Conservation (phyloP, 2,329 filamentous ascomycete species). For the Metarhizium robertsii region DNA sequence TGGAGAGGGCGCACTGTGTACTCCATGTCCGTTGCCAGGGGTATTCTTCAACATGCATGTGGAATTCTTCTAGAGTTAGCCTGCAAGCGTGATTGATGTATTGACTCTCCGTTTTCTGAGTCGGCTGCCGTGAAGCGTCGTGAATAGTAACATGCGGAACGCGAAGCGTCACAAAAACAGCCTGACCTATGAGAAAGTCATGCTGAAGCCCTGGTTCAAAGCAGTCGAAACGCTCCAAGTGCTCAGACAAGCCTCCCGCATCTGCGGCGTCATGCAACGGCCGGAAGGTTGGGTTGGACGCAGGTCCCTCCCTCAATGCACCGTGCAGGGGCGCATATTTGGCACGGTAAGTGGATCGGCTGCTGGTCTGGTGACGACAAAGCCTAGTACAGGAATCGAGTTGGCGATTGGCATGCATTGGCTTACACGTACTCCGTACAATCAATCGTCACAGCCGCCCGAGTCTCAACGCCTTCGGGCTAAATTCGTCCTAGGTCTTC, state of each 20-base stretch:
- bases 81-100: too few species aligned
- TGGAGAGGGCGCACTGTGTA: constrained; percentile 6
- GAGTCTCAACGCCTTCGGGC: neutral
- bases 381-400: constrained; percentile 1
- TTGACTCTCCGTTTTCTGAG: too few species aligned
- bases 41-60: too few species aligned
- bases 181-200: too few species aligned
- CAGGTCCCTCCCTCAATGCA: neutral
- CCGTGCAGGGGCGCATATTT: neutral
- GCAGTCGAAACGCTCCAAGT: too few species aligned
- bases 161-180: too few species aligned
- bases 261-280: neutral
- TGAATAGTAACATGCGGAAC: too few species aligned
- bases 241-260: neutral
- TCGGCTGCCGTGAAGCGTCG: too few species aligned
- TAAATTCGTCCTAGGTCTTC: neutral
- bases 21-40: too few species aligned
- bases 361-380: constrained; percentile 7
- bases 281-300: neutral
- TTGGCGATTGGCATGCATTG: constrained; percentile 1
- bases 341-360: constrained; percentile 8
- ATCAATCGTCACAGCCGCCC: constrained; percentile 5
- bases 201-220: too few species aligned
- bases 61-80: neutral
- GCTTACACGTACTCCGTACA: constrained; percentile 5